Evolutionary conservation across 495 filamentous ascomycete species (phyloP).

Genomic region (Letharia lupina): DNA sequence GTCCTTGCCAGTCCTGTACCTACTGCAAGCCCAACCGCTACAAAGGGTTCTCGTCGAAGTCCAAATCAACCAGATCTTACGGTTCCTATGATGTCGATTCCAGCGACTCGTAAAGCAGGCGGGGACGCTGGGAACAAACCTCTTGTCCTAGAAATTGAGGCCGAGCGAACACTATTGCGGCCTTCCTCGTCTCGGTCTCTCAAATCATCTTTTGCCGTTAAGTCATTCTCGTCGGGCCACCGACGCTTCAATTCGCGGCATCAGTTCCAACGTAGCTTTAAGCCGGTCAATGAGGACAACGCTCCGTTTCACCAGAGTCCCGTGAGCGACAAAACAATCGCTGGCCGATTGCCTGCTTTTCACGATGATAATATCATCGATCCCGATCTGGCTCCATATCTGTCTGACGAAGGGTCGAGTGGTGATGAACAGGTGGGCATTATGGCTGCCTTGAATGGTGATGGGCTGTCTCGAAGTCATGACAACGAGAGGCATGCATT

Average conservation of each 20-base stretch:
- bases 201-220: constrained; percentile 58
- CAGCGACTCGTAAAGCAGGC: constrained; percentile 73
- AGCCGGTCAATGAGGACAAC: constrained; percentile 59
- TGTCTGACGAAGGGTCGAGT: constrained; percentile 89
- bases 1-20: constrained; percentile 45
- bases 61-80: constrained; percentile 26
- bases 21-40: constrained; percentile 22
- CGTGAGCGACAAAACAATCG: constrained; percentile 52
- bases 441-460: constrained; percentile 59
- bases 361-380: constrained; percentile 98
- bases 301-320: constrained; percentile 81
- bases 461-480: constrained; percentile 39
- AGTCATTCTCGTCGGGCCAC: constrained; percentile 66
- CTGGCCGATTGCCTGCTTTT: constrained; percentile 74
- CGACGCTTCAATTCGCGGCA: constrained; percentile 81
- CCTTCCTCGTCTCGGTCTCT: constrained; percentile 91
- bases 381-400: constrained; percentile 86
- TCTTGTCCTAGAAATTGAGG: constrained; percentile 82
- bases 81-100: constrained; percentile 68
- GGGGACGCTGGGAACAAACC: constrained; percentile 76
- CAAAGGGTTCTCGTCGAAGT: constrained; percentile 25
- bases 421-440: constrained; percentile 88
- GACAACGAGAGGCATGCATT: constrained; percentile 48
- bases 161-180: constrained; percentile 60
- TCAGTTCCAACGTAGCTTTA: constrained; percentile 45